Evolutionary conservation across 164 flowering plant species (phyloP), one percentile per base, ranked within the genome.

Genomic region (Santalum album): DNA sequence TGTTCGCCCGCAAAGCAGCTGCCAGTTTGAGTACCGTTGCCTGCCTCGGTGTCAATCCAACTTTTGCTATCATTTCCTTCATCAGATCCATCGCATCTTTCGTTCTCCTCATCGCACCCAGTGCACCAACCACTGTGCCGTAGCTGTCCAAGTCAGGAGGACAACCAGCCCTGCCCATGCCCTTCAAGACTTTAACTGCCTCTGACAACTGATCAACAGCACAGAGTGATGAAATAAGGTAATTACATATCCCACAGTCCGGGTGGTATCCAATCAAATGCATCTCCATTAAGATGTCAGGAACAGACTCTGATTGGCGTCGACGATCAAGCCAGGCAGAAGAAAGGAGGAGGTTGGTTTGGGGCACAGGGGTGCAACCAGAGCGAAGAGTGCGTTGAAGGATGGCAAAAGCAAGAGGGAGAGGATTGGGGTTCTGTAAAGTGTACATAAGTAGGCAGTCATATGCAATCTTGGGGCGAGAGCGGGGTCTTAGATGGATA

Each of bases 351-450:
- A 83, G 72, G 34, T 64, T 79, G 26, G 80, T 78, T 55, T 90
- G 81, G 1, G 79, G 88, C 25, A 53, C 67, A 3, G 90, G 95
- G 10, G 26, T 9, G 55, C 74, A 72, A 11, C 90, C 92, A 3
- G 90, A 81, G n/a, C 83, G 85, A 50, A 90, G 79, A 7, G 68
- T 73, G 0, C 79, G 75, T 44, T 84, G 92, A 49, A 90, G 66
- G 58, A 87, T 53, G 10, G 85, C 85, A 39, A 87, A 75, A 5
- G 87, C 56, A 22, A 84, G 66, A 17, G 95, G 92, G 45, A 90
- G 69, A 39, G 82, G 82, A 47, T 69, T 12, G 1, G 79, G 65
- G 55, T 65, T 64, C 47, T 81, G 77, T 19, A 90, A 82, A 21
- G 74, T 65, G 67, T 67, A 68, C 1, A 69, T 72, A 19, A 90